A percentile compares a stretch with the other conserved stretches of the same genome.
Conservation (phyloP, 208 protist genomes). For the Herpetomonas tarakana region DNA sequence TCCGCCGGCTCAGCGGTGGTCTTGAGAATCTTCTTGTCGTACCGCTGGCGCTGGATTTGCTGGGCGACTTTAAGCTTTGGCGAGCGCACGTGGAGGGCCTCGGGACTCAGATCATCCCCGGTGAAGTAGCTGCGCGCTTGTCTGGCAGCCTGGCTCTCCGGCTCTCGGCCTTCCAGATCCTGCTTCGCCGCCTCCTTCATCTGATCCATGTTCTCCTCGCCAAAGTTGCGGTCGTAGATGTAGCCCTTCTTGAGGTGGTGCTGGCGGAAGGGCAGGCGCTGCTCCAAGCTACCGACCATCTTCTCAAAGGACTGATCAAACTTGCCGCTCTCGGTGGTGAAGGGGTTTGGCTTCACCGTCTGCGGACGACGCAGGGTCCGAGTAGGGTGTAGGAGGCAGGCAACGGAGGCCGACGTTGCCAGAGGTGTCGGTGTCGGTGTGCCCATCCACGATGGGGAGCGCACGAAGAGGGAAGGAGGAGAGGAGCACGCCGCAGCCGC, state of each 20-base stretch:
- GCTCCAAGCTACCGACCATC: constrained; percentile 58
- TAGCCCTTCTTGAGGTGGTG: constrained; percentile 43
- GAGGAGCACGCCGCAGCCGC: no score
- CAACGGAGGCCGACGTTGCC: neutral
- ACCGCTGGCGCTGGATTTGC: constrained; percentile 37
- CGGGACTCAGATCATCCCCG: constrained; percentile 53
- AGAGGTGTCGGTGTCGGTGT: no score
- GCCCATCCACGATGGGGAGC: no score
- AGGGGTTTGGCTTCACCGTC: constrained; percentile 78
- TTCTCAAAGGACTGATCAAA: constrained; percentile 87
- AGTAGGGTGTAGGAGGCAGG: constrained; percentile 18
- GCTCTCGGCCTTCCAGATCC: constrained; percentile 55
- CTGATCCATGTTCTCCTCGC: constrained; percentile 50
- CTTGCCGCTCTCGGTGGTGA: constrained; percentile 53
- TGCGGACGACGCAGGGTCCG: constrained; percentile 38
- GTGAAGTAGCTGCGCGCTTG: constrained; percentile 72
- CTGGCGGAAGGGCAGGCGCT: constrained; percentile 56
- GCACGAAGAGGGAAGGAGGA: no score
- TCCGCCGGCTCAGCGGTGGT: constrained; percentile 50
- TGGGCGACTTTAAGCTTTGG: constrained; percentile 70
- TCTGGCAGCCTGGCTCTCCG: constrained; percentile 46
- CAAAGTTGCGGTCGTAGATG: constrained; percentile 65
- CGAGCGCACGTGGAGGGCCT: constrained; percentile 53
- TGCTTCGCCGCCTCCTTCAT: constrained; percentile 50
- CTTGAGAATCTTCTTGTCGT: constrained; percentile 68